phyloP scores from a whole-genome alignment of 169 alveolate genomes.

The Neospora caninum region DNA sequence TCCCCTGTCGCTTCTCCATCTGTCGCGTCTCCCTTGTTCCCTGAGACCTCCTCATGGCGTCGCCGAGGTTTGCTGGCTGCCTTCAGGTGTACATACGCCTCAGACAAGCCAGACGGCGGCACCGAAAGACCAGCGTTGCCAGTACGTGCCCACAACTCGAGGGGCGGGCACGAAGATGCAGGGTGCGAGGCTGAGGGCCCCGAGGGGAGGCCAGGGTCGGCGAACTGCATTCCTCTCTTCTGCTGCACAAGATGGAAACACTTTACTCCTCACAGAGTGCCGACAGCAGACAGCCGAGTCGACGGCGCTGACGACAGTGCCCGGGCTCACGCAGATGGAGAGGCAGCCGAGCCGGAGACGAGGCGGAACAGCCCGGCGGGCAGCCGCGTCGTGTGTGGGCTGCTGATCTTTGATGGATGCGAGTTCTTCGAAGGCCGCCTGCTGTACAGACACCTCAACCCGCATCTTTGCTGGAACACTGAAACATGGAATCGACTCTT shows the following conservation, averaged over 20 bases:
- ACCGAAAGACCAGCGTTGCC: too few species aligned
- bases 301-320: neutral
- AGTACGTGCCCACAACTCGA: too few species aligned
- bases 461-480: neutral
- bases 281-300: neutral
- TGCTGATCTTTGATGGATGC: neutral
- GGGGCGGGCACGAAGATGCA: too few species aligned
- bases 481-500: neutral
- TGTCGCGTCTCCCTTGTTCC: neutral
- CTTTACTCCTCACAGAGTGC: neutral
- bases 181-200: too few species aligned
- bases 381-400: conserved; percentile 2
- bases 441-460: conserved; percentile 30
- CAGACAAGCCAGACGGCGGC: neutral
- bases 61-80: too few species aligned
- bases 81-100: neutral
- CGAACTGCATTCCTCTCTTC: neutral
- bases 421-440: conserved; percentile 21
- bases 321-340: neutral
- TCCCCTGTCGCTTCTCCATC: neutral
- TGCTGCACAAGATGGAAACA: conserved; percentile 5
- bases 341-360: neutral
- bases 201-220: too few species aligned
- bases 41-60: neutral
- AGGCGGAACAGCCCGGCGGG: neutral